Percentiles rank a stretch among this genome's conserved stretches.
Conservation (phyloP, 139 green algal species). For the Edaphochlamys debaryana region DNA sequence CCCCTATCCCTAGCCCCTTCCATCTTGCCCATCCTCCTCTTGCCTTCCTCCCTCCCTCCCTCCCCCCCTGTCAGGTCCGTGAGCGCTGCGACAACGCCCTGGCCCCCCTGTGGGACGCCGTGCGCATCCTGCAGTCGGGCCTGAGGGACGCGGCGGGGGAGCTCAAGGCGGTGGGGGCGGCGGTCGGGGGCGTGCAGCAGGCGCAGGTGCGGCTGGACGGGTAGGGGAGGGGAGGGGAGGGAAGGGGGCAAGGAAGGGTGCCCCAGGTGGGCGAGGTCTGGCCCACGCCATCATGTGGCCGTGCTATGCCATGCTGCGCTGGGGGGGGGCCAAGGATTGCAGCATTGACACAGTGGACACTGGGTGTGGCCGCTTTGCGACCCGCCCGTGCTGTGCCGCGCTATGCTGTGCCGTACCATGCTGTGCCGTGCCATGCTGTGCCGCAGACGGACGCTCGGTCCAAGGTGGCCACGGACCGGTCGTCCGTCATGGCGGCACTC, state of each 20-base stretch:
- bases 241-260: background rate
- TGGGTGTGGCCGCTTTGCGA: no score
- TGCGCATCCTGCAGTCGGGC: conserved; percentile 41
- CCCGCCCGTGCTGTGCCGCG: no score
- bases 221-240: background rate
- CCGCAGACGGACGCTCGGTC: conserved; percentile 24
- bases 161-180: conserved; percentile 9
- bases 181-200: conserved; percentile 16
- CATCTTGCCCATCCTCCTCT: no score
- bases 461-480: background rate
- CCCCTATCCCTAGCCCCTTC: no score
- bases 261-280: no score
- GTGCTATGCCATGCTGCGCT: no score
- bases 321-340: no score
- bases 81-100: conserved; percentile 46
- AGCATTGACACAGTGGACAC: no score
- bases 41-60: no score
- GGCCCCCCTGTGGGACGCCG: conserved; percentile 48
- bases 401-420: no score
- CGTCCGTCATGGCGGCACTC: conserved; percentile 7
- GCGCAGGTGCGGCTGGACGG: conserved; percentile 7
- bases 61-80: conserved; percentile 6
- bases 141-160: conserved; percentile 30
- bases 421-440: no score
- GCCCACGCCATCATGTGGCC: no score